A percentile compares a stretch with the other conserved stretches of the same genome.
Conservation (phyloP, 306 rosid species). For the Myrica gale region DNA sequence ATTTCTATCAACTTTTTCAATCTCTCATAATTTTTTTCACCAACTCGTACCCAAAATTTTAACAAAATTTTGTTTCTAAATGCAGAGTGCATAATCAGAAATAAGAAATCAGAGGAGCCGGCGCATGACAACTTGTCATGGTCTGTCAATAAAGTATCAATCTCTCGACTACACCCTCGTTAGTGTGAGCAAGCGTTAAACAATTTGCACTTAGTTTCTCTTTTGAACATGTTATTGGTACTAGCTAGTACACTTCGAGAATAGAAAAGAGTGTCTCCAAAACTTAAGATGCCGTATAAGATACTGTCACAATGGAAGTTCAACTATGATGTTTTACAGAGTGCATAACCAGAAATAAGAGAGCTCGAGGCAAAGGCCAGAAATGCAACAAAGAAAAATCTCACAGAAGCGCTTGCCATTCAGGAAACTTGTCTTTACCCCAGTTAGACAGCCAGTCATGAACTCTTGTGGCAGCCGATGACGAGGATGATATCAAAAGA, state of each 20-base stretch:
- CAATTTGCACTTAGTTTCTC: not conserved
- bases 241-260: not conserved
- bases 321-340: conserved; percentile 50
- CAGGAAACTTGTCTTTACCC: conserved; percentile 81
- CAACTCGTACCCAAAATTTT: too few relatives aligned
- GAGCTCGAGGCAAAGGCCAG: conserved; percentile 65
- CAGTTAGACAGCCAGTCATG: conserved; percentile 82
- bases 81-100: too few relatives aligned
- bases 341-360: conserved; percentile 65
- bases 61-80: too few relatives aligned
- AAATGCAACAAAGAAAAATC: conserved; percentile 69
- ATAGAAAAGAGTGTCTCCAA: not conserved
- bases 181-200: too few relatives aligned
- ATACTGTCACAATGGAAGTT: too few relatives aligned
- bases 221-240: not conserved
- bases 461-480: conserved; percentile 79
- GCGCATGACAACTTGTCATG: too few relatives aligned
- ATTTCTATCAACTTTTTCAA: too few relatives aligned
- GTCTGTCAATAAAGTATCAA: too few relatives aligned
- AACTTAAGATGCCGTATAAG: not conserved
- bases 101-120: too few relatives aligned
- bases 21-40: too few relatives aligned
- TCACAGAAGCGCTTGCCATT: conserved; percentile 71
- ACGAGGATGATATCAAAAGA: conserved; percentile 79
- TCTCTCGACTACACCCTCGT: too few relatives aligned